Conservation (phyloP, 805 yeast genomes). For the Sungouiella blattae region DNA sequence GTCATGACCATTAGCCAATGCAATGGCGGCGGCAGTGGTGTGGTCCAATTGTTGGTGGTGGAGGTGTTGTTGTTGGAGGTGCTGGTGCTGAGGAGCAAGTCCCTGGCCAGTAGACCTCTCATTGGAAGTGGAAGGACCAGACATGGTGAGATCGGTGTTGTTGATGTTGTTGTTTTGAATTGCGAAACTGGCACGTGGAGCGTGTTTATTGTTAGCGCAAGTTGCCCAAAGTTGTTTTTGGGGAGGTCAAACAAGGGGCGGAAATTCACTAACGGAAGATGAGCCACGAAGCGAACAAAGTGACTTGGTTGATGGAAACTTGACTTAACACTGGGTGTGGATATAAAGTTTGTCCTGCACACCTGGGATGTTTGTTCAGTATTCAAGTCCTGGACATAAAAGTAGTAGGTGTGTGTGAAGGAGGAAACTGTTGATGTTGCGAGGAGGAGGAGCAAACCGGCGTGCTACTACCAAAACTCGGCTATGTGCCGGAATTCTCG, state of each 20-base stretch:
- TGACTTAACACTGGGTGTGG: slow-evolving; percentile 18
- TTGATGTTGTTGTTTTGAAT: background rate
- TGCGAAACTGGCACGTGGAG: too few relatives aligned
- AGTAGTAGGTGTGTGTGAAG: slow-evolving; percentile 21
- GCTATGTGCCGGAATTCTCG: slow-evolving; percentile 8
- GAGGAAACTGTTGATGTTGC: slow-evolving; percentile 16
- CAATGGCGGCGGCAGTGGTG: slow-evolving; percentile 21
- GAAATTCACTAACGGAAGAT: too few relatives aligned
- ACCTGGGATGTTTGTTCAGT: slow-evolving; percentile 11
- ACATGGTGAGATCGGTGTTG: slow-evolving; percentile 11
- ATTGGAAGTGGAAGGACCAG: slow-evolving; percentile 19
- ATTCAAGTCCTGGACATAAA: slow-evolving; percentile 20
- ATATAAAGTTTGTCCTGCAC: slow-evolving; percentile 19
- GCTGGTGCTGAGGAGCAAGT: slow-evolving; percentile 13
- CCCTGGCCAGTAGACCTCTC: slow-evolving; percentile 14
- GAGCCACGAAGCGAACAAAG: too few relatives aligned
- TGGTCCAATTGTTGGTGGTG: slow-evolving; percentile 18
- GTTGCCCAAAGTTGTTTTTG: slow-evolving; percentile 1
- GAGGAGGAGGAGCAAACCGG: slow-evolving; percentile 12
- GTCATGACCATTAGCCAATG: slow-evolving; percentile 18
- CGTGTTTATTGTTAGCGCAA: too few relatives aligned
- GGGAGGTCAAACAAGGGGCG: too few relatives aligned
- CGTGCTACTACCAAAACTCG: slow-evolving; percentile 12
- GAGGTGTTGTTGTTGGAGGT: slow-evolving; percentile 16
- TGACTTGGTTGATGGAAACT: too few relatives aligned